phyloP scores from a whole-genome alignment of 257 asterid species.

The Gynochthodes officinalis region DNA sequence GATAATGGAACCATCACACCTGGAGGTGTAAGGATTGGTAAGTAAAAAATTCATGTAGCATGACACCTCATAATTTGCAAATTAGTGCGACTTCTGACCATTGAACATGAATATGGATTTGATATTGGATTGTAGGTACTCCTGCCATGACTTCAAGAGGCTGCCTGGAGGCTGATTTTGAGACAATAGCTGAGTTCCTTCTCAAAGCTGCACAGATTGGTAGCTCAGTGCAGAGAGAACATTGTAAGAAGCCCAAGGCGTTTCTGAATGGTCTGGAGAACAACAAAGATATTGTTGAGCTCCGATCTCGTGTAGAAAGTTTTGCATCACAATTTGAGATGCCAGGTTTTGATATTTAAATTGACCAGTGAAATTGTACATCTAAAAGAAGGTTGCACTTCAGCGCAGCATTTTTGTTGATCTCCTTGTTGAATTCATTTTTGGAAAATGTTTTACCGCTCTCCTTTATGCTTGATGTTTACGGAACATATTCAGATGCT shows the following conservation, averaged over 20 bases:
- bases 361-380: background rate
- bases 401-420: background rate
- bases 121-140: conserved; percentile 47
- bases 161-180: conserved; percentile 77
- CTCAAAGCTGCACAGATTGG: conserved; percentile 67
- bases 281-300: conserved; percentile 73
- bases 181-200: conserved; percentile 68
- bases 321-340: conserved; percentile 82
- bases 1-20: conserved; percentile 72
- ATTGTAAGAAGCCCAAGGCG: conserved; percentile 59
- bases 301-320: conserved; percentile 65
- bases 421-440: background rate
- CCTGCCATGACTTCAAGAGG: conserved; percentile 97
- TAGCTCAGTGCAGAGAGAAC: conserved; percentile 61
- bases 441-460: background rate
- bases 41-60: conserved; percentile 19
- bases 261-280: conserved; percentile 70
- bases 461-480: no score
- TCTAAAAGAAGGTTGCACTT: background rate
- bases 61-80: conserved; percentile 1
- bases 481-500: no score
- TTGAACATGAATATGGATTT: background rate
- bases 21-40: conserved; percentile 92
- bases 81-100: background rate
- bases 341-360: conserved; percentile 79